Evolutionary conservation across 495 filamentous ascomycete species (phyloP), one percentile per base, ranked within the genome.

Genomic region (Neurospora sp.): DNA sequence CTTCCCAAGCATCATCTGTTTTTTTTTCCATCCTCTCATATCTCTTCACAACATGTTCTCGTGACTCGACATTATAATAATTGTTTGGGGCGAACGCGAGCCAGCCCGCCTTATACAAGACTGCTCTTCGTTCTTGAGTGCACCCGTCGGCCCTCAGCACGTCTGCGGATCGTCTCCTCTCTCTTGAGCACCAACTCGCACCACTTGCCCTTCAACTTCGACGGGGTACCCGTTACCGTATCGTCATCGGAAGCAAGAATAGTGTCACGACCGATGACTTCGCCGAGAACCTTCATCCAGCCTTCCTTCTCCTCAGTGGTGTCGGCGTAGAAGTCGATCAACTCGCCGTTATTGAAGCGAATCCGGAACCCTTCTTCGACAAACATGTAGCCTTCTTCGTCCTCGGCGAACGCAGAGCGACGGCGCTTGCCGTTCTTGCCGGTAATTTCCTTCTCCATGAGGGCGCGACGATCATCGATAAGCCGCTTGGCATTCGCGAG

Each of bases 371-470:
- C 96, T 80, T 98, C 96, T 82, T 99, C 96, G 31, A 99, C 96
- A 77, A 98, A 98, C 94, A 98, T 97, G 84, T 98, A 99, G 69
- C 96, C 96, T 77, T 99, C 96, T 81, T 98, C 96, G 77, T 98
- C 96, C 81, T 98, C 96, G 9, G 96, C 94, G 77, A 99, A 99
- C 38, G 93, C 96, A 71, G 93, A 96, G 79, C 96, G 94, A 42
- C 96, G 90, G 31, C 96, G 90, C 75, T 90, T 90, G 72, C 92
- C 92, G 74, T 86, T 87, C 78, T 91, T 91, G 35, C 90, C 90
- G 59, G 86, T 89, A 0, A 90, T 92, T 79, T 94, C 92, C 72
- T 90, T 93, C 75, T 97, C 90, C 7, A 89, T 91, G 42, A 99
- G 88, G 38, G 93, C 86, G n/a, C 89, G 88, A 35, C 92, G 90